Base-by-base conservation (phyloP, 1,284 basidiomycete species). In the Grifola frondosa region DNA sequence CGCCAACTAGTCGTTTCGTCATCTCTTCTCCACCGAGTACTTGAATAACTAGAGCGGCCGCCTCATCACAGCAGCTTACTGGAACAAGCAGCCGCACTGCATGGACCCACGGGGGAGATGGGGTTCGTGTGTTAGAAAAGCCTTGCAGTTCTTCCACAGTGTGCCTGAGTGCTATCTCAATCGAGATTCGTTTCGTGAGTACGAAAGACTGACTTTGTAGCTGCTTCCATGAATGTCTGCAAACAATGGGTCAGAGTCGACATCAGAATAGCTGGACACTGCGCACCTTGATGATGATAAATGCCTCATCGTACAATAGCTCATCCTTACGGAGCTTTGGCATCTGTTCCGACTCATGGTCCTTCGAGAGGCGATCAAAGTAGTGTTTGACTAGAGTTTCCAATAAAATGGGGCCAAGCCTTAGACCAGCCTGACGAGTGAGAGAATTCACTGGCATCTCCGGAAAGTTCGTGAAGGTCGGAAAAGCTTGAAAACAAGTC, bases 81-180 rank as follows among this genome's bases (percentile, higher is more conserved):
- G 87, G 88, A 3, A 99, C 78, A 6, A 84, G 62, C 5, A 91
- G 72, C 20, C 85, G 78, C 30, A 92, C 77, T 24, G 90, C 79
- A 49, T 84, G 88, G 4, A 93, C 87, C 83, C 88, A 94, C 30
- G 93, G 93, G 4, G 94, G 91, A 3, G 91, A 81, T 0, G 91
- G 91, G 0, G 91, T 91, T 13, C 85, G 80, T 1, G 85, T 88
- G 58, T 95, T 93, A 5, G 88, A 81, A 57, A 96, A 93, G 25
- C 78, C 74, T 64, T 96, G 92, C 0, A 93, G 69, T 40, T 93
- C 89, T 61, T 94, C 90, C 4, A 94, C 84, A 0, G 89, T 84
- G 62, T 91, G 87, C 46, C 76, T 77, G 45, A 17, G 1, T 1
- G 11, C 9, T 6, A 13, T 26, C 6, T n/a, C 5, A 21, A n/a